Evolutionary conservation across 305 asterid species (phyloP).

Genomic region (Solanum hybrid): DNA sequence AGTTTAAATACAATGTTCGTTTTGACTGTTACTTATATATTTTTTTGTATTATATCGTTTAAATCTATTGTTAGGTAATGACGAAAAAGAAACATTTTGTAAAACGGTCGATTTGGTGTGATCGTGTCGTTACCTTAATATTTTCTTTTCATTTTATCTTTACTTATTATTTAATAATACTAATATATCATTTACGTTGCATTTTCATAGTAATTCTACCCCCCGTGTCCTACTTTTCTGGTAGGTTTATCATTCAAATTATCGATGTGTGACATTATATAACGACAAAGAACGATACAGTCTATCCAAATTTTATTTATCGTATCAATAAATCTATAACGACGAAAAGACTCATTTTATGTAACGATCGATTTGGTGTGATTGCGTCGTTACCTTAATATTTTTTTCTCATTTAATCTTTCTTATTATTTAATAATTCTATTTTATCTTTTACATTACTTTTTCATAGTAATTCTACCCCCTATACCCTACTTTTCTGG

Average conservation of each 20-base stretch:
- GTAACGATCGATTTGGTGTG: background rate
- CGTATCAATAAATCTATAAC: too few species aligned
- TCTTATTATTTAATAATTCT: too few species aligned
- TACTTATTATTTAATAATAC: too few species aligned
- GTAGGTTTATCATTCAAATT: too few species aligned
- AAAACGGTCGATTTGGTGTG: background rate
- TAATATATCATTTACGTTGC: background rate
- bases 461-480: background rate
- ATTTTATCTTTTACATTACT: background rate
- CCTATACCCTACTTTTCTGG: background rate
- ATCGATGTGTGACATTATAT: background rate
- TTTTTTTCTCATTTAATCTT: background rate
- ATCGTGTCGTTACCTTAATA: background rate
- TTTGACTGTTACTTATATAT: background rate
- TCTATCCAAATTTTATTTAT: background rate
- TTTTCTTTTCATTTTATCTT: background rate
- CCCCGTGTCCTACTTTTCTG: background rate
- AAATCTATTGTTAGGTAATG: background rate
- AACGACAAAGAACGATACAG: background rate
- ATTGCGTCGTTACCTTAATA: too few species aligned
- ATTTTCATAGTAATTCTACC: background rate
- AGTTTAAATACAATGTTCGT: background rate
- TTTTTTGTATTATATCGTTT: background rate
- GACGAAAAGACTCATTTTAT: background rate
- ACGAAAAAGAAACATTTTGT: background rate